Base-by-base conservation (phyloP, 1,139 yeast species). In the Candida mesenterica region DNA sequence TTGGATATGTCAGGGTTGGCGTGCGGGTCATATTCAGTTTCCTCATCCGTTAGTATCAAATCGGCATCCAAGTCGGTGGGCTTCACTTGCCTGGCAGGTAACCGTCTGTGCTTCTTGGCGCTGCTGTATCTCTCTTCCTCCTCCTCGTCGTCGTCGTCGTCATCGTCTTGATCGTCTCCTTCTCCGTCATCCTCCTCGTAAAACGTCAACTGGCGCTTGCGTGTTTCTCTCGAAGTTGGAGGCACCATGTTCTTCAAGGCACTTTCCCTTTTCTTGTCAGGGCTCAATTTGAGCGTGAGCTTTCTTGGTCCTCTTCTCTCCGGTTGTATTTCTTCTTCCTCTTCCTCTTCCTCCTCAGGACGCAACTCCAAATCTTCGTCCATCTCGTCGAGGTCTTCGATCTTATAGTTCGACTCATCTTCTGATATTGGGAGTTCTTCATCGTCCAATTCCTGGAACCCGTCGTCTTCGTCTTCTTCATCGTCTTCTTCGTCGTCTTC, bases 1-100 rank as follows among this genome's bases (percentile, higher is more conserved):
- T 75, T 71, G 8, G 79, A 61, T 6, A 72, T 50, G 48, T 79
- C 83, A 4, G 71, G 69, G 39, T 61, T 59, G 24, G 61, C 62
- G 33, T 57, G 59, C 4, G 71, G 70, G 39, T 67, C 62, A 41
- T 67, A 65, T 41, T 68, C 75, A 6, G 61, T 53, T 43, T 67
- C 73, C 48, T 68, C 75, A 39, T 68, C 75, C 1, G 73, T 68
- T 27, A 68, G 55, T 3, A 67, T 46, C 36, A 68, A 53, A 30
- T 68, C 75, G 2, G 60, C 68, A 40, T 68, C 73, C 20, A 67
- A 42, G n/a, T 45, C 49, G 2, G 41, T 42, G 28, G 43, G 46
- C 35, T 41, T 41, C 14, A 39, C 24, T 27, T 22, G 33, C 19
- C 33, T 34, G 9, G 6, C 12, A 10, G 12, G 5, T 24, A 14